Conservation (phyloP, 2,329 filamentous ascomycete genomes). For the Colletotrichum echinochloae region DNA sequence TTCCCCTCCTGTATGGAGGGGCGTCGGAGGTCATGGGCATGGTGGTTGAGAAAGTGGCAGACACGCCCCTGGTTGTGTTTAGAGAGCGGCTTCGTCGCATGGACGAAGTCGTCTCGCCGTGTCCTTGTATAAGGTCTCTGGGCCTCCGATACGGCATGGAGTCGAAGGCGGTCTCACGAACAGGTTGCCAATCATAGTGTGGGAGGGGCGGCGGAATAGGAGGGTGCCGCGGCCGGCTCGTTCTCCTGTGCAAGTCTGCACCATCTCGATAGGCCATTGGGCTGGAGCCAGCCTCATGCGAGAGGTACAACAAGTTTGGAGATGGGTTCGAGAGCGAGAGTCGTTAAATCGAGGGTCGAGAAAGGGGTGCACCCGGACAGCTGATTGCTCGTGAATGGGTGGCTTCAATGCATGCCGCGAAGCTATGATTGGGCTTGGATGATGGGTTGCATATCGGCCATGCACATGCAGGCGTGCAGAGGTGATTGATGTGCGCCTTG, state of each 20-base stretch:
- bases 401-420: slow-evolving; percentile 33
- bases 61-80: slow-evolving; percentile 30
- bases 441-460: slow-evolving; percentile 36
- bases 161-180: slow-evolving; percentile 46
- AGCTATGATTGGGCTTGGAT: slow-evolving; percentile 40
- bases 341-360: slow-evolving; percentile 18
- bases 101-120: slow-evolving; percentile 48
- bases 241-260: slow-evolving; percentile 40
- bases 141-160: slow-evolving; percentile 51
- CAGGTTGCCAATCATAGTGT: slow-evolving; percentile 49
- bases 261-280: slow-evolving; percentile 43
- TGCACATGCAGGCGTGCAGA: slow-evolving; percentile 36
- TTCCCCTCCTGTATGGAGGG: slow-evolving; percentile 34
- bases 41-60: slow-evolving; percentile 31
- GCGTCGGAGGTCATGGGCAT: slow-evolving; percentile 34
- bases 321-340: slow-evolving; percentile 10
- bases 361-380: slow-evolving; percentile 34
- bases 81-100: slow-evolving; percentile 42
- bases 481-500: slow-evolving; percentile 39
- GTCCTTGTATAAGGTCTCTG: slow-evolving; percentile 47
- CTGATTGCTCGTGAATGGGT: slow-evolving; percentile 40
- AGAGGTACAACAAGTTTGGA: slow-evolving; percentile 13
- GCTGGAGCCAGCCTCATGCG: slow-evolving; percentile 38
- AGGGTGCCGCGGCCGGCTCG: slow-evolving; percentile 33
- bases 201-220: slow-evolving; percentile 44